A percentile compares a stretch with the other conserved stretches of the same genome.
These are phyloP conservation scores for Mycena leptocephala DNA, from an alignment of 768 basidiomycete species.

Conservation along the genomic window DNA sequence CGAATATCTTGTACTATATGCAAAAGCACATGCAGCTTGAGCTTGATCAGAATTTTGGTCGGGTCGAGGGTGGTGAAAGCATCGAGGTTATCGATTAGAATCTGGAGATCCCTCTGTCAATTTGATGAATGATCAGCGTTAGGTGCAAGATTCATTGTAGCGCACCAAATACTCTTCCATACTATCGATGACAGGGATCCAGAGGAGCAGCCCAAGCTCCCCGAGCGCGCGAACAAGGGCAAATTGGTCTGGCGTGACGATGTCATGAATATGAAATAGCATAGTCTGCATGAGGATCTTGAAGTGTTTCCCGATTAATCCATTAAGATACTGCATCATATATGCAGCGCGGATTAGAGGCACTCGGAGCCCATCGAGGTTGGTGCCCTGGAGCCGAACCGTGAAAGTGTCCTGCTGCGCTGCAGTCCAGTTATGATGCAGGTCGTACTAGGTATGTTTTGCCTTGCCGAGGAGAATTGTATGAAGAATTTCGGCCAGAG, in stretches of 20 bases:
- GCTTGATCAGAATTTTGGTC: constrained; percentile 51
- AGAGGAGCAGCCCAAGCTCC: constrained; percentile 46
- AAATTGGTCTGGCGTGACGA: constrained; percentile 41
- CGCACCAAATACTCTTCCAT: constrained; percentile 47
- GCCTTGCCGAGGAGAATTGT: constrained; percentile 53
- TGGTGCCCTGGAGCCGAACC: constrained; percentile 43
- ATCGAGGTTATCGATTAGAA: constrained; percentile 47
- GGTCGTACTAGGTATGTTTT: constrained; percentile 57
- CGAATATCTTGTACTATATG: constrained; percentile 53
- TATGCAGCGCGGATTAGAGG: constrained; percentile 40
- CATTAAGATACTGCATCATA: constrained; percentile 53
- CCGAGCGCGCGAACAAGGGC: constrained; percentile 43
- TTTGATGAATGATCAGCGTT: no score
- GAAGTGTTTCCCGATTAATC: constrained; percentile 54
- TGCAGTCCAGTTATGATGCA: constrained; percentile 39
- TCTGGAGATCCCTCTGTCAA: no score
- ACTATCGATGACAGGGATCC: constrained; percentile 50
- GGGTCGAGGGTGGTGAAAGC: constrained; percentile 51
- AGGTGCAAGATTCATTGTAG: not conserved
- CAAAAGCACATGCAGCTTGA: constrained; percentile 55
- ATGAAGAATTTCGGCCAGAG: constrained; percentile 53
- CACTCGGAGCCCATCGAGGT: constrained; percentile 36
- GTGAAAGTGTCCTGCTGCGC: constrained; percentile 36
- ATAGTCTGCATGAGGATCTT: constrained; percentile 50
- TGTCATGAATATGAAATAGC: constrained; percentile 50